These are phyloP conservation scores for Gastrolobium bilobum DNA, from an alignment of 306 rosid species.

Conservation along the genomic window DNA sequence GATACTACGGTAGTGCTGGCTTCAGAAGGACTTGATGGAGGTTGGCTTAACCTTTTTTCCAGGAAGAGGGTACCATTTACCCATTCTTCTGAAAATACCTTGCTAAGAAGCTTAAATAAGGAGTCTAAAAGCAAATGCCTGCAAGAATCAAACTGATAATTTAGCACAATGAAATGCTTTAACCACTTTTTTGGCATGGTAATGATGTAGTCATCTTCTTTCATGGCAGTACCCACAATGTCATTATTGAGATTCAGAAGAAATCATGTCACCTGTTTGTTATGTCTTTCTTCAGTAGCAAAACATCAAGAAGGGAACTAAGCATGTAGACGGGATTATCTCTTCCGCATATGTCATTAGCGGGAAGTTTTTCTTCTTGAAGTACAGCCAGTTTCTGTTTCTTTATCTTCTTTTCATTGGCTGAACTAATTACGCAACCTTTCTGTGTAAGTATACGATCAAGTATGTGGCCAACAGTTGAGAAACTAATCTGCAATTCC, in stretches of 20 bases:
- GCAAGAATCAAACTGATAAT: slow-evolving; percentile 48
- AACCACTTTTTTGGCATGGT: neutral
- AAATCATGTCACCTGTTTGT: slow-evolving; percentile 64
- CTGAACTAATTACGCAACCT: slow-evolving; percentile 47
- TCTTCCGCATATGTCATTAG: slow-evolving; percentile 53
- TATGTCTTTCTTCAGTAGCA: slow-evolving; percentile 81
- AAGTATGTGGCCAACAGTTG: slow-evolving; percentile 64
- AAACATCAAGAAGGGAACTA: slow-evolving; percentile 82
- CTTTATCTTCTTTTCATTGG: slow-evolving; percentile 63
- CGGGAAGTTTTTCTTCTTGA: slow-evolving; percentile 50
- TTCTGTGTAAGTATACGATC: slow-evolving; percentile 57
- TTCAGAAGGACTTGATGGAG: slow-evolving; percentile 51
- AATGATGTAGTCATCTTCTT: slow-evolving; percentile 7
- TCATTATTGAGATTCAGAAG: slow-evolving; percentile 30
- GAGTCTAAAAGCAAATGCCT: slow-evolving; percentile 78
- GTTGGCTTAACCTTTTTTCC: slow-evolving; percentile 49
- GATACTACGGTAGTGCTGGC: slow-evolving; percentile 43
- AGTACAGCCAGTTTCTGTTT: slow-evolving; percentile 62
- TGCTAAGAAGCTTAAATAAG: slow-evolving; percentile 72
- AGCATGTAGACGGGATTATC: slow-evolving; percentile 61
- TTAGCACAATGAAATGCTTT: slow-evolving; percentile 42
- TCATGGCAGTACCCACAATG: slow-evolving; percentile 4
- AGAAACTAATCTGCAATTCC: slow-evolving; percentile 69
- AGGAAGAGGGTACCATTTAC: slow-evolving; percentile 48
- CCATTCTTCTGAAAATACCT: slow-evolving; percentile 69